Evolutionary conservation across 768 basidiomycete genomes (phyloP), one percentile per base, ranked within the genome.

Genomic region (Suillus brevipes): DNA sequence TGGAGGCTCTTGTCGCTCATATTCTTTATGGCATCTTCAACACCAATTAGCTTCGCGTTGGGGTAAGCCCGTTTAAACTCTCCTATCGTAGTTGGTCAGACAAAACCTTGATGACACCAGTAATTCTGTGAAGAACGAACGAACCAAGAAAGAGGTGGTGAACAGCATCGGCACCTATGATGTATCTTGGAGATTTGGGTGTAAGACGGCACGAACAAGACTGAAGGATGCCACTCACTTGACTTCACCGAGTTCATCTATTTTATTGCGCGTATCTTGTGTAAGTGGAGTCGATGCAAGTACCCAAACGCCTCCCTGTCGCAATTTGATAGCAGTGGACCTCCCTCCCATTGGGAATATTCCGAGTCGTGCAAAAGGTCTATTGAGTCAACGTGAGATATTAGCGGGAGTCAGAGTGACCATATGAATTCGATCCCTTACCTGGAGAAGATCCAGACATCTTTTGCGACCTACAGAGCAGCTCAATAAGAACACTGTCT

Each of bases 251-350:
- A 95, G 77, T 31, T 82, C 79, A 55, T 85, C 81, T 10, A 94
- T 75, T 53, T 84, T 87, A 4, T 75, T 65, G 71, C 88, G 89
- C 3, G 92, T 94, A 34, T 86, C 86, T 3, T 79, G 78, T 43
- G 85, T 84, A 61, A 92, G 78, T 0, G 91, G 89, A 9, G 89
- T 89, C 1, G 92, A 94, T 0, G 91, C 93, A n/a, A 94, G 79
- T 14, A 95, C 81, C 87, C 92, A 95, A 34, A 95, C 87, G 14
- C 85, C 87, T 43, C 89, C 87, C 59, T 84, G 82, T 45, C 77
- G 76, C 28, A 95, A 80, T 75, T 83, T 86, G 69, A 96, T 81
- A 0, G 93, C 95, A 0, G 94, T 96, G 8, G 92, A 89, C 53
- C 95, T 81, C 23, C 94, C 93, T 1, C 95, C 95, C 36, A 95